Percentiles rank a stretch among this genome's conserved stretches.
These are phyloP conservation scores for Tetragonia tetragonoides DNA, from an alignment of 148 eudicot species.

Conservation along the genomic window DNA sequence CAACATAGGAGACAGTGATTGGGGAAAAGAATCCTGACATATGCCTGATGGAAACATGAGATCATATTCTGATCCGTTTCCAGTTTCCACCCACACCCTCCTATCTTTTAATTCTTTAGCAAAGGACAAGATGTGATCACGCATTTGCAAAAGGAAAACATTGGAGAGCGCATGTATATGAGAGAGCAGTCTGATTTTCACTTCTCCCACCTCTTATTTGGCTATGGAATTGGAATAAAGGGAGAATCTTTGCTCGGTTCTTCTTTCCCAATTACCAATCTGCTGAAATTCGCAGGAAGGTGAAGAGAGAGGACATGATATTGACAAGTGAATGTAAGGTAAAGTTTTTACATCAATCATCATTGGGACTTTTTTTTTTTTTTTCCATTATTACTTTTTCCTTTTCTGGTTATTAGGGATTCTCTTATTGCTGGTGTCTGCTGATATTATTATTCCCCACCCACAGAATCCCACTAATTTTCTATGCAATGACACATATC, in stretches of 20 bases:
- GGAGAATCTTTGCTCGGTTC: conserved; percentile 33
- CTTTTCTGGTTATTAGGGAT: conserved; percentile 38
- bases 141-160: conserved; percentile 28
- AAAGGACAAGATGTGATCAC: conserved; percentile 51
- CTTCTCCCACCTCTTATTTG: conserved; percentile 27
- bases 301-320: conserved; percentile 37
- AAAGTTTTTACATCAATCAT: conserved; percentile 42
- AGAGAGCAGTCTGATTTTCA: conserved; percentile 24
- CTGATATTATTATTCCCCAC: conserved; percentile 37
- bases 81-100: conserved; percentile 38
- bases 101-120: conserved; percentile 32
- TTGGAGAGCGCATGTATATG: conserved; percentile 11
- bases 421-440: conserved; percentile 38
- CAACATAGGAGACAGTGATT: conserved; percentile 38
- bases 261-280: conserved; percentile 25
- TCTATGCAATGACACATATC: conserved; percentile 21
- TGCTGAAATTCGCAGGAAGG: conserved; percentile 32
- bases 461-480: conserved; percentile 22
- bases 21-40: conserved; percentile 36
- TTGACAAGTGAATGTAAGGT: conserved; percentile 38
- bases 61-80: conserved; percentile 51
- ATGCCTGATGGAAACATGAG: conserved; percentile 38
- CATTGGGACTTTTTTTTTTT: conserved; percentile 27
- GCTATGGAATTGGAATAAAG: conserved; percentile 32
- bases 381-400: conserved; percentile 27